Conservation (phyloP, 2,329 filamentous ascomycete genomes). For the Trichothecium roseum region DNA sequence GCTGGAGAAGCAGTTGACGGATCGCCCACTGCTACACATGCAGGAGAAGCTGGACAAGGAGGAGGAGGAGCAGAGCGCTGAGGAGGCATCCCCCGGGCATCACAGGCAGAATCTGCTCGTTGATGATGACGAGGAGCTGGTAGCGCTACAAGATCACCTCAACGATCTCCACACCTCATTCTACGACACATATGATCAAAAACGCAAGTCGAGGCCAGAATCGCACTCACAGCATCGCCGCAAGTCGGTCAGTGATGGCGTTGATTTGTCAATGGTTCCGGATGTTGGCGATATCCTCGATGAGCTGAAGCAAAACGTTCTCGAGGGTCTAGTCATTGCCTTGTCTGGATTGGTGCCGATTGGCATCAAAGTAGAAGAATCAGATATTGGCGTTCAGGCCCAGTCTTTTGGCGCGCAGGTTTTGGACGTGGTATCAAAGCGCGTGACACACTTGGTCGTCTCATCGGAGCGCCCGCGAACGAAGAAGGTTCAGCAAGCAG, state of each 20-base stretch:
- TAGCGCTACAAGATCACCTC: conserved; percentile 65
- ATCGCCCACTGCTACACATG: conserved; percentile 81
- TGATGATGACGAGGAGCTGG: conserved; percentile 79
- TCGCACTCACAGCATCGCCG: conserved; percentile 21
- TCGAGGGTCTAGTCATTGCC: conserved; percentile 68
- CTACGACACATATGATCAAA: conserved; percentile 69
- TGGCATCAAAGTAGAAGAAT: conserved; percentile 65
- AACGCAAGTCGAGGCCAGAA: conserved; percentile 25
- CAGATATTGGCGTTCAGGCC: conserved; percentile 81
- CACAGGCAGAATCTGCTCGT: conserved; percentile 67
- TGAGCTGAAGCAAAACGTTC: conserved; percentile 64
- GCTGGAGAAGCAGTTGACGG: conserved; percentile 78
- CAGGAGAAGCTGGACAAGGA: conserved; percentile 86
- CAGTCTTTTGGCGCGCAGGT: conserved; percentile 71
- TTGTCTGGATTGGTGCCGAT: conserved; percentile 86
- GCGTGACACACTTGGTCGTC: conserved; percentile 66
- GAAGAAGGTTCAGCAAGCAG: conserved; percentile 81
- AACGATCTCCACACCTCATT: conserved; percentile 67
- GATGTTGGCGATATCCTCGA: conserved; percentile 83
- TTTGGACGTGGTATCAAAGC: conserved; percentile 43
- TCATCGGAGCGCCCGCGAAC: conserved; percentile 65
- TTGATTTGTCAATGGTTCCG: conserved; percentile 50
- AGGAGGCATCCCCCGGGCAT: conserved; percentile 20
- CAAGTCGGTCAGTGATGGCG: conserved; percentile 25
- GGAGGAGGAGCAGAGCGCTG: conserved; percentile 29